Base-by-base conservation (phyloP, 1,139 yeast species). In the Yamadazyma mexicana region DNA sequence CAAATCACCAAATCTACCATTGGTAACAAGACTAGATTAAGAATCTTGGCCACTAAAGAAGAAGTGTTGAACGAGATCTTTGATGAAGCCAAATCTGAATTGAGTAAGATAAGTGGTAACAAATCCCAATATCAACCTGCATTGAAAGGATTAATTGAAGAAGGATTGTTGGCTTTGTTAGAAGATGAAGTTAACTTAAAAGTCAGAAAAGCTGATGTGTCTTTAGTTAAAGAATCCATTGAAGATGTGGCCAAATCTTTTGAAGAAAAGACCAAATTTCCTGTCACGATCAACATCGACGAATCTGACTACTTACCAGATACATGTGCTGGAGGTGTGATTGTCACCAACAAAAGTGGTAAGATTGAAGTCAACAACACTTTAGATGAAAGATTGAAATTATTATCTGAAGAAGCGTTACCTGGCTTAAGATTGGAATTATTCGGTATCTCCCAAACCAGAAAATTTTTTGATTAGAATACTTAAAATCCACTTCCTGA, bases 1-100 rank as follows among this genome's bases (percentile, higher is more conserved):
- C 98, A 92, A 71, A 92, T 92, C 60, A 82, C 92, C 56, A 89
- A 88, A 70, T 91, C 98, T 25, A 91, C 96, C 43, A 85, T 91
- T 59, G 91, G 92, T 50, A 94, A 94, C 75, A 89, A 92, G 70
- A 87, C 95, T 49, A 83, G 98, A 68, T 83, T 94, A 62, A 85
- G 89, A 71, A 83, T 91, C 30, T 79, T 94, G 55, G 77, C 86
- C 17, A 87, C 95, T 42, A 87, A 91, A 57, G 96, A 92, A 60
- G 82, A 83, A 54, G 83, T 87, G 15, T 73, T 94, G 56, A 80
- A 79, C 49, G 81, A 77, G 22, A 80, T 92, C 49, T 86, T 91
- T 53, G 83, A 80, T 39, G 79, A 72, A 18, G 87, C 97, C 24
- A 79, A 78, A 49, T 58, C 61, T 33, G 76, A 82, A 56, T 77